phyloP scores from a whole-genome alignment of 176 grass and related monocot species.

The Dendrocalamus sinicus region DNA sequence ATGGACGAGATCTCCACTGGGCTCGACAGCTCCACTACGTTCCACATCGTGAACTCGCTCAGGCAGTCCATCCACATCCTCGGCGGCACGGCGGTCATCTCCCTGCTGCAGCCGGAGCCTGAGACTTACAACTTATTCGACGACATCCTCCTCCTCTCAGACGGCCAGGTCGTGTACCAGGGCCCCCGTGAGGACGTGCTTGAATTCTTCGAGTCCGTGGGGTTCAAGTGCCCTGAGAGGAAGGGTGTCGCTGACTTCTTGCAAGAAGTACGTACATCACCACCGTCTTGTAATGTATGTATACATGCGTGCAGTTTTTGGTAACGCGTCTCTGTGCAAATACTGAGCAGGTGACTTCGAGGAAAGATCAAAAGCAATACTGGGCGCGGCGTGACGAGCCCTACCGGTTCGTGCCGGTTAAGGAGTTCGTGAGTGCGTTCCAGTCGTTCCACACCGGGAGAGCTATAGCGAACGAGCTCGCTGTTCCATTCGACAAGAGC shows the following conservation, averaged over 20 bases:
- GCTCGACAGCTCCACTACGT: conserved; percentile 94
- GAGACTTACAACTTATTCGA: conserved; percentile 92
- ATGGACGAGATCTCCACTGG: conserved; percentile 99
- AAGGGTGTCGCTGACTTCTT: conserved; percentile 94
- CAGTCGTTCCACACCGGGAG: conserved; percentile 66
- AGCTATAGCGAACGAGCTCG: conserved; percentile 57
- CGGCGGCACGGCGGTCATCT: conserved; percentile 77
- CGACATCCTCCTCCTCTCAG: conserved; percentile 87
- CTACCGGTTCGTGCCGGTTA: conserved; percentile 74
- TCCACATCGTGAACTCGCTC: conserved; percentile 92
- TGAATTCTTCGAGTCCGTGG: conserved; percentile 81
- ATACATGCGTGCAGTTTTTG: neutral
- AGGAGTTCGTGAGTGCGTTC: conserved; percentile 59
- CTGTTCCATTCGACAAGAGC: conserved; percentile 66
- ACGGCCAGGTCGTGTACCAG: conserved; percentile 85
- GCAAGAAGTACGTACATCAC: conserved; percentile 63
- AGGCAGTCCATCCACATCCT: conserved; percentile 89
- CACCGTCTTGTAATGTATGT: conserved; percentile 3
- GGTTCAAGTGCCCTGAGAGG: conserved; percentile 89
- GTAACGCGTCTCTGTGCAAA: neutral
- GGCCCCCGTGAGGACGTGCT: conserved; percentile 79
- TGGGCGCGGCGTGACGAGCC: conserved; percentile 50
- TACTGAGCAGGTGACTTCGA: conserved; percentile 61
- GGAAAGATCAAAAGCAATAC: conserved; percentile 89
- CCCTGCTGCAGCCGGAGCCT: conserved; percentile 84